These are phyloP conservation scores for Fusarium sublunatum DNA, from an alignment of 2,329 filamentous ascomycete species.

Conservation along the genomic window DNA sequence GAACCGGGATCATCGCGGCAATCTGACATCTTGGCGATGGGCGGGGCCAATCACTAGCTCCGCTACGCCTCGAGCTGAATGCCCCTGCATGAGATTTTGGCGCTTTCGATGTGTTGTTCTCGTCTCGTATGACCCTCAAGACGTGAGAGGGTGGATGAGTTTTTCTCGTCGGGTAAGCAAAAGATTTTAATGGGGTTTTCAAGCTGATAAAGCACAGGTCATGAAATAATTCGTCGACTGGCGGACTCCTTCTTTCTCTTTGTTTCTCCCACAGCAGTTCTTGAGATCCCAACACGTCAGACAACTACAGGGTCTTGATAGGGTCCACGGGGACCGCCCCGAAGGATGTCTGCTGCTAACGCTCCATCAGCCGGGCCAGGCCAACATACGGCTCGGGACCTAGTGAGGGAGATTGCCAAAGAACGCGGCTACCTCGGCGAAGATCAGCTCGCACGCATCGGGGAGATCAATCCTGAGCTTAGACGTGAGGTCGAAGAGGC, in stretches of 20 bases:
- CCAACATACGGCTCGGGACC: conserved; percentile 20
- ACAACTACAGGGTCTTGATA: background rate
- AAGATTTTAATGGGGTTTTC: background rate
- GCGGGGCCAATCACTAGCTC: conserved; percentile 22
- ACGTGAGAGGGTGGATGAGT: background rate
- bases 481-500: conserved; percentile 38
- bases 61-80: conserved; percentile 23
- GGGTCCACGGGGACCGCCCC: conserved; percentile 13
- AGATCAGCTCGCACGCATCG: conserved; percentile 33
- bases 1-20: conserved; percentile 13
- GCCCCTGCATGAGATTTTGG: conserved; percentile 31
- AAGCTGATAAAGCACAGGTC: conserved; percentile 1
- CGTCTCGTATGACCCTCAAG: conserved; percentile 16
- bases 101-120: conserved; percentile 10
- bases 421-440: conserved; percentile 39
- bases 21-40: conserved; percentile 28
- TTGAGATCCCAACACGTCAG: background rate
- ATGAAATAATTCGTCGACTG: background rate
- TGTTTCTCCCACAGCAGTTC: conserved; percentile 5
- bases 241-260: background rate
- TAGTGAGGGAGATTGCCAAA: conserved; percentile 39
- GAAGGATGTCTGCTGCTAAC: conserved; percentile 4
- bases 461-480: conserved; percentile 31
- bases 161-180: background rate
- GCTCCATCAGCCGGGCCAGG: background rate